Percentiles rank a stretch among this genome's conserved stretches.
Evolutionary conservation across 1,284 basidiomycete species (phyloP).

Genomic region (Anthracocystis panici-leucophaei): DNA sequence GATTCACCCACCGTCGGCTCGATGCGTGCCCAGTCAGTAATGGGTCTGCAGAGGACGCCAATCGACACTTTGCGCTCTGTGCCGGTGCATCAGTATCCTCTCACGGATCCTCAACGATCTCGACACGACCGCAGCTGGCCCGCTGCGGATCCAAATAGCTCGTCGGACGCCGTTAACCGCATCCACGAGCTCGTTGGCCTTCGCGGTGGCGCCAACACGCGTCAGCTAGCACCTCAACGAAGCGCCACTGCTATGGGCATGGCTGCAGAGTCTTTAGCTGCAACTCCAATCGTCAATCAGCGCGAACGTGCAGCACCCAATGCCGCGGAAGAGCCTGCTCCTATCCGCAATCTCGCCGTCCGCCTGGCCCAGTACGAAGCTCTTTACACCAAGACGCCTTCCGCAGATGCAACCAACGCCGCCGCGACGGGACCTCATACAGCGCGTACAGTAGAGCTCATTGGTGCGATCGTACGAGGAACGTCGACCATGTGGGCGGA

Average conservation of each 20-base stretch:
- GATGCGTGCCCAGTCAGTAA: conserved; percentile 33
- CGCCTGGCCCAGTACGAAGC: conserved; percentile 43
- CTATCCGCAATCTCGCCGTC: conserved; percentile 46
- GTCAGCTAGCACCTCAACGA: conserved; percentile 14
- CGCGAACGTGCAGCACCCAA: conserved; percentile 1
- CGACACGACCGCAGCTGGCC: conserved; percentile 29
- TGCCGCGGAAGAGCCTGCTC: conserved; percentile 36
- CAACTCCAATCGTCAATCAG: conserved; percentile 2
- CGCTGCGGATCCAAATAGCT: conserved; percentile 17
- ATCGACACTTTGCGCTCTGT: conserved; percentile 16
- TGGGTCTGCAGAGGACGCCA: conserved; percentile 35
- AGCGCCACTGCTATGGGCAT: conserved; percentile 39
- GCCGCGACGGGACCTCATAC: conserved; percentile 28
- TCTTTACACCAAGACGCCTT: conserved; percentile 38
- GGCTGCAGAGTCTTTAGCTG: conserved; percentile 8
- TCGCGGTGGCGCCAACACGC: conserved; percentile 14
- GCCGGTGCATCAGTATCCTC: conserved; percentile 29
- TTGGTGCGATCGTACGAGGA: conserved; percentile 40
- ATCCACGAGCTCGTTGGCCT: conserved; percentile 41
- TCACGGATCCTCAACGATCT: conserved; percentile 39
- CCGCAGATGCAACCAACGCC: conserved; percentile 12
- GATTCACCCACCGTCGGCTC: conserved; percentile 27
- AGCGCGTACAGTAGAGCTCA: conserved; percentile 37
- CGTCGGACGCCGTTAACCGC: conserved; percentile 33
- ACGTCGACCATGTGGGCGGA: conserved; percentile 48